Evolutionary conservation across 768 basidiomycete species (phyloP), one percentile per base, ranked within the genome.

Genomic region (Dacryopinax spathularia): DNA sequence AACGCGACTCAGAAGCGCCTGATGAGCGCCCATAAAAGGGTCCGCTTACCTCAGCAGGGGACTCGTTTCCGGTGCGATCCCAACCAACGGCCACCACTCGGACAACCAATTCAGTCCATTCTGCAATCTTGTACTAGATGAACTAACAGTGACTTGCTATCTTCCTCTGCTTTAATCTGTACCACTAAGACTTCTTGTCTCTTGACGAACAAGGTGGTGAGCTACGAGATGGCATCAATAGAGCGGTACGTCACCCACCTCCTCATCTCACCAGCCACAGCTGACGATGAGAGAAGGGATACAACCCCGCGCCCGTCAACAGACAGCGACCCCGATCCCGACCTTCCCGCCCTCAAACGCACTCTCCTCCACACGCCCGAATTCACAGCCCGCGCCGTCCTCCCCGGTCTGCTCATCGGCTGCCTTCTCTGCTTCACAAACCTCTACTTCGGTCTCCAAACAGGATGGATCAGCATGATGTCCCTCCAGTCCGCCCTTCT

Each of bases 391-490:
- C 66, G 76, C 27, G 91, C 93, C 1, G 85, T 93, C 1, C 48
- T 81, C 25, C 78, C 90, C 7, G 94, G 94, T 1, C 80, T 96
- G 25, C 75, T 83, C 13, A 92, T 95, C 63, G 92, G 93, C 22
- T 87, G 87, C 67, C 74, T 94, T 33, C 79, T 96, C 66, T 93
- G 91, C 73, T 91, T 93, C 73, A 96, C 93, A 31, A 97, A 97
- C 72, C 78, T 94, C 60, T 91, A 88, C 70, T 83, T 91, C 65
- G 89, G 90, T 9, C 79, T 93, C 2, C 89, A 91, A 73, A 90
- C 90, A 1, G 90, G 90, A 71, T 92, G 89, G 86, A 89, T 91
- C 67, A 86, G 85, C 69, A 91, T 91, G 89, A 95, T 94, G 92
- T 92, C 92, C 9, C 81, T 95, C 29, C 93, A 97, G 70, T 94